phyloP scores from a whole-genome alignment of 2,329 filamentous ascomycete genomes.

The Xylariaceae sp. region DNA sequence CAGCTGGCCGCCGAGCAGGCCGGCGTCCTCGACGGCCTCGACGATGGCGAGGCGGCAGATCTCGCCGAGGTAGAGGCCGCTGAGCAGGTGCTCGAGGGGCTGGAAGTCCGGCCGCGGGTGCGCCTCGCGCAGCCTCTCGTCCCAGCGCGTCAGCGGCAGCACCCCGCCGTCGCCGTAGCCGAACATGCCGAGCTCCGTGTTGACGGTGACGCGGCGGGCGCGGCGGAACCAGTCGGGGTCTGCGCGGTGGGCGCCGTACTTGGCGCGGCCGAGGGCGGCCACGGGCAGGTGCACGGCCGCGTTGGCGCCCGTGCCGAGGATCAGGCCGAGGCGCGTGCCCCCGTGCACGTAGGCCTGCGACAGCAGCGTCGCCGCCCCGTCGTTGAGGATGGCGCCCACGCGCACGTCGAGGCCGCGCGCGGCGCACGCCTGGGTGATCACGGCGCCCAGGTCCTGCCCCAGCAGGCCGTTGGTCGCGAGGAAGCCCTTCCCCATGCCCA shows the following conservation, averaged over 20 bases:
- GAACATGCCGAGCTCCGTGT: constrained; percentile 62
- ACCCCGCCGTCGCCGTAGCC: constrained; percentile 50
- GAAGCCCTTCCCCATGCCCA: constrained; percentile 61
- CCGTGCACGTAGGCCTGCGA: constrained; percentile 54
- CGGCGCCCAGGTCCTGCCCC: constrained; percentile 52
- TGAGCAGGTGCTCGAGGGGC: constrained; percentile 41
- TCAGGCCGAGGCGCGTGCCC: constrained; percentile 55
- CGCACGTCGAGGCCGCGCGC: constrained; percentile 44
- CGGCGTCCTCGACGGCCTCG: constrained; percentile 49
- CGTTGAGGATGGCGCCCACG: constrained; percentile 57
- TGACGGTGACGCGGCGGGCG: constrained; percentile 57
- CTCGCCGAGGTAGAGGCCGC: constrained; percentile 61
- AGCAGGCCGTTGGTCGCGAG: constrained; percentile 49
- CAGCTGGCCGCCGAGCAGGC: constrained; percentile 48
- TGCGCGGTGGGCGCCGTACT: constrained; percentile 51
- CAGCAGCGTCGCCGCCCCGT: constrained; percentile 58
- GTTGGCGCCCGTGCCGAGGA: constrained; percentile 61
- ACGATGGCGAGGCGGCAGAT: constrained; percentile 50
- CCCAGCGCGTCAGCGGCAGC: constrained; percentile 55
- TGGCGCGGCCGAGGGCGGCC: constrained; percentile 42
- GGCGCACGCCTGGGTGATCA: constrained; percentile 48
- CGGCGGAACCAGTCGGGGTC: constrained; percentile 46
- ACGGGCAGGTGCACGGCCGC: constrained; percentile 58
- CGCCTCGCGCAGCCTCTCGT: constrained; percentile 40
- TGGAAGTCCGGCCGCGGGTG: constrained; percentile 40